These are phyloP conservation scores for Leishmania amazonensis DNA, from an alignment of 208 protist species.

Conservation along the genomic window DNA sequence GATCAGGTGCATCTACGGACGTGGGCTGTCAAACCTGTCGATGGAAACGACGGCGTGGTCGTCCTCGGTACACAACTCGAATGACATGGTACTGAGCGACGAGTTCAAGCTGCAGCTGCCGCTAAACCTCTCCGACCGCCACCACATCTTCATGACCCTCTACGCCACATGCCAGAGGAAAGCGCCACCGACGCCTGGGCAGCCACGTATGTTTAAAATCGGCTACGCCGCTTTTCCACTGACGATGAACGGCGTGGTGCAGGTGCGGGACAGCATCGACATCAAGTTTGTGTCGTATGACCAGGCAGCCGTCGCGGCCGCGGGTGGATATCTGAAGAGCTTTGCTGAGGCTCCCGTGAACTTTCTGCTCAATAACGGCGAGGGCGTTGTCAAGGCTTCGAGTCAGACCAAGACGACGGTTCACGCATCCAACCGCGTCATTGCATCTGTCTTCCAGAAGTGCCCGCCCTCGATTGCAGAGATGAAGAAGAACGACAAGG, in stretches of 20 bases:
- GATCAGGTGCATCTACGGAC: conserved; percentile 84
- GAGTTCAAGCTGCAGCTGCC: conserved; percentile 92
- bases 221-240: conserved; percentile 83
- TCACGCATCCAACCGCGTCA: conserved; percentile 71
- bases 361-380: conserved; percentile 73
- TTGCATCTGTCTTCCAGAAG: conserved; percentile 62
- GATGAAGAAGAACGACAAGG: conserved; percentile 51
- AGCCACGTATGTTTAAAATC: conserved; percentile 61
- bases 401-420: conserved; percentile 80
- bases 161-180: conserved; percentile 72
- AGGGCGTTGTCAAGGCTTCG: conserved; percentile 47
- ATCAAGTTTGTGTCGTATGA: conserved; percentile 80
- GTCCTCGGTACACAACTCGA: conserved; percentile 59
- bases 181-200: conserved; percentile 36
- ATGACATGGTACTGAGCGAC: conserved; percentile 68
- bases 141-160: conserved; percentile 89
- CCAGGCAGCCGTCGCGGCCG: conserved; percentile 59
- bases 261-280: conserved; percentile 59
- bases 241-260: conserved; percentile 67
- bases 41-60: conserved; percentile 73
- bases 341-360: conserved; percentile 63
- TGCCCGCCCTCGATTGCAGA: conserved; percentile 51
- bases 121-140: conserved; percentile 72
- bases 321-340: conserved; percentile 78
- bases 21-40: conserved; percentile 61